Conservation (phyloP, 139 green algal genomes). For the Asterochloris erici region DNA sequence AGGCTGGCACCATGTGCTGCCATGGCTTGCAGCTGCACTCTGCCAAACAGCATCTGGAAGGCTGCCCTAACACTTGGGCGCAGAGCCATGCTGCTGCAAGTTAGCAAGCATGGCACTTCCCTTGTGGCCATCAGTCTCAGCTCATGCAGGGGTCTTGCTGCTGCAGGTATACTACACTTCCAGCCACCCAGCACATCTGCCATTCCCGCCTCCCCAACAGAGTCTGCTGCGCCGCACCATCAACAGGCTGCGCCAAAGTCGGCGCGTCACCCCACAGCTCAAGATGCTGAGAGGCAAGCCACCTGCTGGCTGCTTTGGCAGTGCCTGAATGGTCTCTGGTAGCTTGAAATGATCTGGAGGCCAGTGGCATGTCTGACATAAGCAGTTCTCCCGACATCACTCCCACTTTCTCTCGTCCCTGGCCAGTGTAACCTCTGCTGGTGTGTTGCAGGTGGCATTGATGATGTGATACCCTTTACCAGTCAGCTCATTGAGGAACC, state of each 20-base stretch:
- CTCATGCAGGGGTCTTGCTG: not conserved
- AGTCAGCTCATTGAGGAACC: conserved; percentile 20
- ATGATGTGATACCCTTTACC: conserved; percentile 4
- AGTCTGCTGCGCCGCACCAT: conserved; percentile 45
- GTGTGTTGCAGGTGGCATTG: not conserved
- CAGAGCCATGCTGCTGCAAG: no score
- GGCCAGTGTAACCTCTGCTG: not conserved
- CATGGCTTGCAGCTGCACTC: no score
- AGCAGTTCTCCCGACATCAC: no score
- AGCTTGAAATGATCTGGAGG: no score
- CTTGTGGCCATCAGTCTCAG: not conserved
- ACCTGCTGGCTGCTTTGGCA: conserved; percentile 4
- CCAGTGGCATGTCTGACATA: no score
- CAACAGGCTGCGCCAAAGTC: conserved; percentile 32
- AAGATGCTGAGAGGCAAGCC: conserved; percentile 40
- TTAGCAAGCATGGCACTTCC: no score
- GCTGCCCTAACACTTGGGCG: no score
- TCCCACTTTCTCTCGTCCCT: no score
- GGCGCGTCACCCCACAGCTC: conserved; percentile 63
- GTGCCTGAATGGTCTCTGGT: no score
- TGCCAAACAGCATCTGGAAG: no score
- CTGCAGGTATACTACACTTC: conserved; percentile 46
- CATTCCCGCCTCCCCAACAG: conserved; percentile 68
- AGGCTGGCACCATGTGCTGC: no score
- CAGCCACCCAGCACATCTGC: conserved; percentile 29